phyloP scores from a whole-genome alignment of 1,284 basidiomycete species.

The Naganishia sp. region DNA sequence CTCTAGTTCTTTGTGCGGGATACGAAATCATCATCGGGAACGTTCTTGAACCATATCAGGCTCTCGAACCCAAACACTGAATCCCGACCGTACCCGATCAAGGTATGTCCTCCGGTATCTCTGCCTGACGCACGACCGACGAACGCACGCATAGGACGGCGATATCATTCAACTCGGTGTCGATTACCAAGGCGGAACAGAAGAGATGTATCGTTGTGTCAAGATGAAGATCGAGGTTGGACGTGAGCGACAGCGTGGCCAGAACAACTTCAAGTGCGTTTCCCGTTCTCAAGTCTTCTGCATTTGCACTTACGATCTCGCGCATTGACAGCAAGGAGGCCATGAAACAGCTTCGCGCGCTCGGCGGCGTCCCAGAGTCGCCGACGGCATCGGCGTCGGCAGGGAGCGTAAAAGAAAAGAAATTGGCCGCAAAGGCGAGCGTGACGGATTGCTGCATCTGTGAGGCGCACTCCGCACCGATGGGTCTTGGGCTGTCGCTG shows the following conservation, averaged over 20 bases:
- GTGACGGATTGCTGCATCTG: conserved; percentile 93
- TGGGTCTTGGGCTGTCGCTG: background rate
- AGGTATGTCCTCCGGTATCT: conserved; percentile 47
- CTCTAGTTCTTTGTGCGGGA: conserved; percentile 83
- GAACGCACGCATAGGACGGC: conserved; percentile 63
- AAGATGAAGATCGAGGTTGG: conserved; percentile 90
- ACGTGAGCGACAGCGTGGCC: conserved; percentile 81
- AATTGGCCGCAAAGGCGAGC: conserved; percentile 33
- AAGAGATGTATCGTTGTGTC: conserved; percentile 97
- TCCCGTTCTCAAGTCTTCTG: background rate
- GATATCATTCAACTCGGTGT: conserved; percentile 95
- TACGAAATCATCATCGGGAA: conserved; percentile 86
- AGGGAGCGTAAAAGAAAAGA: conserved; percentile 29
- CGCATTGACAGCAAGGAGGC: conserved; percentile 65
- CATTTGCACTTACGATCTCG: background rate
- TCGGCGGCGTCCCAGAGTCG: conserved; percentile 56
- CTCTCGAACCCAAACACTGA: conserved; percentile 81
- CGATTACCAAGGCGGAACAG: conserved; percentile 95
- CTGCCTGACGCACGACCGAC: background rate
- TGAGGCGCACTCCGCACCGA: conserved; percentile 52
- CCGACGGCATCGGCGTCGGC: conserved; percentile 25
- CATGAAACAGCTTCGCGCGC: conserved; percentile 73
- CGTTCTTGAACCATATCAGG: conserved; percentile 93
- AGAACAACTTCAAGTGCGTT: conserved; percentile 93
- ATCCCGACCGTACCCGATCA: conserved; percentile 73